Conservation (phyloP, 225 moss, liverwort and hornwort genomes). For the Bryoerythrophyllum caledonicum region DNA sequence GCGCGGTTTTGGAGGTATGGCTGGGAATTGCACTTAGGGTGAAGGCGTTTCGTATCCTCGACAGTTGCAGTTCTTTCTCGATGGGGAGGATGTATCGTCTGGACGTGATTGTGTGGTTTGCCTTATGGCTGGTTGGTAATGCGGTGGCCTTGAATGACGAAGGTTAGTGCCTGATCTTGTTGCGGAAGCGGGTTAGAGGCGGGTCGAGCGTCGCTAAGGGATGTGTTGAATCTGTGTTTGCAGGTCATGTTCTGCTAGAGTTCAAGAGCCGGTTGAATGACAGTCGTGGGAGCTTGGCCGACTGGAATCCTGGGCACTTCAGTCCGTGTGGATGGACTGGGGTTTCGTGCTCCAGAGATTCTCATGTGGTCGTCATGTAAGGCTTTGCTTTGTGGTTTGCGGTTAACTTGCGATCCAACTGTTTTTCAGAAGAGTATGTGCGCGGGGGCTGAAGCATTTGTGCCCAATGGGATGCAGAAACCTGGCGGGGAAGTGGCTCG, state of each 20-base stretch:
- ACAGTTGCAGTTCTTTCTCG: not conserved
- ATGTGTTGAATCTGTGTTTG: not conserved
- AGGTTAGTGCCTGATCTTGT: conserved; percentile 29
- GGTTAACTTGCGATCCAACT: not conserved
- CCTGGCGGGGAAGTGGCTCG: conserved; percentile 32
- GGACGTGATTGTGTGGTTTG: not conserved
- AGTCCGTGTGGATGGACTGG: conserved; percentile 49
- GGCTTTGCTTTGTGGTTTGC: not conserved
- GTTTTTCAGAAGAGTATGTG: not conserved
- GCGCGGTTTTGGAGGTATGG: conserved; percentile 1
- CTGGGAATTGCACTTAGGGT: conserved; percentile 10
- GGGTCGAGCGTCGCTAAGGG: not conserved
- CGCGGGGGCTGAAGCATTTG: not conserved
- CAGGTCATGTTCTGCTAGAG: conserved; percentile 47
- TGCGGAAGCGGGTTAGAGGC: not conserved
- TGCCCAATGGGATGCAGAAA: conserved; percentile 39
- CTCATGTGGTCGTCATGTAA: conserved; percentile 38
- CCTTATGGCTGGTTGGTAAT: conserved; percentile 12
- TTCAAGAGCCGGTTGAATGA: conserved; percentile 39
- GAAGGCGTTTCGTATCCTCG: not conserved
- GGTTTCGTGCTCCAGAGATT: conserved; percentile 39
- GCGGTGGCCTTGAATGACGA: conserved; percentile 45
- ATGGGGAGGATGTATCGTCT: conserved; percentile 11
- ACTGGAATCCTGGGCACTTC: conserved; percentile 34
- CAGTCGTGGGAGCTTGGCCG: conserved; percentile 23